A percentile compares a stretch with the other conserved stretches of the same genome.
phyloP scores from a whole-genome alignment of 352 stramenopile species.

The Globisporangium megalacanthum region DNA sequence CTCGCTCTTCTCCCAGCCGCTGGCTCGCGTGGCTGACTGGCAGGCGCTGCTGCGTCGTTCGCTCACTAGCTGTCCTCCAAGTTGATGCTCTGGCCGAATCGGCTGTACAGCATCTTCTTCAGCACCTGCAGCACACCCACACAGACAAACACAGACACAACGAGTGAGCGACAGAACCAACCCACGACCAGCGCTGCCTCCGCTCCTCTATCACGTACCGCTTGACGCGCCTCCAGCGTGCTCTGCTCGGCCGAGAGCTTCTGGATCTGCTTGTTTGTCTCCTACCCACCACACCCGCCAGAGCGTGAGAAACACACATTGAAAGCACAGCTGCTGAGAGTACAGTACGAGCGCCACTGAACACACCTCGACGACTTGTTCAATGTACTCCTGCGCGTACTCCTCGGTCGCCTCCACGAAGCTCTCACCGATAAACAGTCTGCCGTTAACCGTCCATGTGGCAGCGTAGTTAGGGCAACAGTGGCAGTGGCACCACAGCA shows the following conservation, averaged over 20 bases:
- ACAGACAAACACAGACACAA: no score
- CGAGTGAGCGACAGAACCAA: background rate
- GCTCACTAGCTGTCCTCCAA: conserved; percentile 87
- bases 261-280: conserved; percentile 73
- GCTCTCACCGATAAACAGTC: conserved; percentile 92
- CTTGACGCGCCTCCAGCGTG: conserved; percentile 87
- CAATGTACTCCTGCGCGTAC: conserved; percentile 91
- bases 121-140: conserved; percentile 20
- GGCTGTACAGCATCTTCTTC: conserved; percentile 94
- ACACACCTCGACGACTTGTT: conserved; percentile 83
- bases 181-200: background rate
- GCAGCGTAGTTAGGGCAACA: background rate
- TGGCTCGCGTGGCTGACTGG: background rate
- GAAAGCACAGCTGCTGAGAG: background rate
- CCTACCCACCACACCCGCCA: conserved; percentile 14
- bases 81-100: conserved; percentile 97
- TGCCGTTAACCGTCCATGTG: conserved; percentile 17
- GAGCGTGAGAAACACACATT: no score
- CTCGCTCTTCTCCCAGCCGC: background rate
- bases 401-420: conserved; percentile 95
- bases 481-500: no score
- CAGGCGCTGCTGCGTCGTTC: background rate
- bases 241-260: conserved; percentile 82
- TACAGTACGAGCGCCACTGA: background rate
- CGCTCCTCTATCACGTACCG: conserved; percentile 27